Base-by-base conservation (phyloP, 2,329 filamentous ascomycete genomes). In the Arthrobotrys iridis region DNA sequence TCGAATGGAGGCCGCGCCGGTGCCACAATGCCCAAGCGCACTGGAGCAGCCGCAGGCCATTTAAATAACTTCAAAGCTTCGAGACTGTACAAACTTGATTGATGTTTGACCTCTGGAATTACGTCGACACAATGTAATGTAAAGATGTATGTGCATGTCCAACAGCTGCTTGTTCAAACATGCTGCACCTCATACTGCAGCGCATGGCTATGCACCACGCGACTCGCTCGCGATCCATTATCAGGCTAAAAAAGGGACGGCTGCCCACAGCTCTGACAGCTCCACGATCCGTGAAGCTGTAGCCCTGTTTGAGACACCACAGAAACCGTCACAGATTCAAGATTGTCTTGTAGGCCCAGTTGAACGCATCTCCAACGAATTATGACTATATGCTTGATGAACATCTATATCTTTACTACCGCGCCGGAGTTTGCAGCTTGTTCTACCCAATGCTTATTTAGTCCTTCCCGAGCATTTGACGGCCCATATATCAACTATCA, bases 141-240 rank as follows among this genome's bases (percentile, higher is more conserved):
- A 43, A 43, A 18, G 37, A 28, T 10, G 30, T 18, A 46, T 41
- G 18, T 35, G 45, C 26, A 43, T 26, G 64, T 59, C 41, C 50
- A 70, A 62, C 45, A 62, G 18, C 65, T 35, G 65, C 65, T 20
- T 62, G 33, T 18, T 62, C 41, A 70, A 70, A 70, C 65, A 20
- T 60, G 55, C 65, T 52, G 35, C 43, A 62, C 33, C 43, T 60
- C 52, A 66, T 40, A 37, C 22, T 28, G 24, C 35, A 70, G 24
- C 33, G 33, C 55, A 70, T 52, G 20, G 28, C 40, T 35, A 67
- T 62, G 55, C 55, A 68, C 65, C 52, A 46, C 65, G 55, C 55
- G 65, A 68, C 55, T 60, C 65, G 65, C 65, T 55, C 55, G 55
- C 43, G 30, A 41, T 24, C 2, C 40, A 0, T 4, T 30, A 41